phyloP scores from a whole-genome alignment of 306 rosid species.

The Myrica gale region DNA sequence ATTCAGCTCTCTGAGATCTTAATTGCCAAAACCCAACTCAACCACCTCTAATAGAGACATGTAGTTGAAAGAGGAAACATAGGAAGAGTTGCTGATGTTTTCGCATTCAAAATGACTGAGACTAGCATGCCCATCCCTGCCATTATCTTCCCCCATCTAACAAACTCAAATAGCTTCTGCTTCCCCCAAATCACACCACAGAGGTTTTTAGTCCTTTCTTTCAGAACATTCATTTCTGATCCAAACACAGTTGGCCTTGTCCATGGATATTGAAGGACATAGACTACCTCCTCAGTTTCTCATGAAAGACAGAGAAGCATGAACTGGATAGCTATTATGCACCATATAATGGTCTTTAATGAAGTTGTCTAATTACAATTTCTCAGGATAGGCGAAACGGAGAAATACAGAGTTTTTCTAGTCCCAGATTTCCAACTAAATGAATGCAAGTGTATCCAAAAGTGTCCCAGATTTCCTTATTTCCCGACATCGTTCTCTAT shows the following conservation, averaged over 20 bases:
- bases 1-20: not conserved
- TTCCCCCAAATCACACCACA: not conserved
- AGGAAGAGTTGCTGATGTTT: not conserved
- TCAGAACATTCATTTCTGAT: not conserved
- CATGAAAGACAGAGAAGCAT: not conserved
- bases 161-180: too few species aligned
- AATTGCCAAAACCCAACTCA: conserved; percentile 33
- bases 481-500: not conserved
- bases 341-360: too few species aligned
- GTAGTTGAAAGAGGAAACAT: conserved; percentile 20
- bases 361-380: too few species aligned
- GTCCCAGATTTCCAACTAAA: not conserved
- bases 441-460: not conserved
- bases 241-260: not conserved
- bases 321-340: too few species aligned
- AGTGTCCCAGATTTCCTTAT: not conserved
- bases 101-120: conserved; percentile 13
- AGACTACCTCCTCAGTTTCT: too few species aligned
- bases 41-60: conserved; percentile 21
- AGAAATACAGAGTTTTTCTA: not conserved
- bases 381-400: too few species aligned
- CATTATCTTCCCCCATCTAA: not conserved
- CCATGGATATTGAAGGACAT: not conserved
- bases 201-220: not conserved
- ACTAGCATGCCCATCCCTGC: conserved; percentile 5